Conservation (phyloP, 352 stramenopile species). For the Thalassiosira livingstoniorum region DNA sequence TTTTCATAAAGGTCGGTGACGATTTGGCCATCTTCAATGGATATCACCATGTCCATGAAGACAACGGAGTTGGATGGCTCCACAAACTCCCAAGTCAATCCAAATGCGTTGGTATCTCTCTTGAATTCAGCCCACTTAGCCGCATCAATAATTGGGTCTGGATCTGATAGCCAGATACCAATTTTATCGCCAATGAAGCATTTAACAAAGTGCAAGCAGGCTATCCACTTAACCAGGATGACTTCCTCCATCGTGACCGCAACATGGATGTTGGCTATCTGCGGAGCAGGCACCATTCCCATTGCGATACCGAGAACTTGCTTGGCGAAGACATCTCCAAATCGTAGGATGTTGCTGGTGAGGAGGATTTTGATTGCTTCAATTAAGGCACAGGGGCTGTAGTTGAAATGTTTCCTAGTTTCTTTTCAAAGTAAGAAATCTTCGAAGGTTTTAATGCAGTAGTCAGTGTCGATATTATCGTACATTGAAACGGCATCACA, state of each 20-base stretch:
- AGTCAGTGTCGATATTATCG: constrained; percentile 12
- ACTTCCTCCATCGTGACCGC: no score
- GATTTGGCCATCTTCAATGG: constrained; percentile 24
- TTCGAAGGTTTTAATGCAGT: constrained; percentile 2
- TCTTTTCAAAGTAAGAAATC: background rate
- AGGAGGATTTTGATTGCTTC: background rate
- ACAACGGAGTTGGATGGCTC: constrained; percentile 3
- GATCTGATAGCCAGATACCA: constrained; percentile 4
- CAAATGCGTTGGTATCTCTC: constrained; percentile 24
- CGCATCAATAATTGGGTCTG: background rate
- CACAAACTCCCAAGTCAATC: constrained; percentile 37
- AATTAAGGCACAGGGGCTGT: background rate
- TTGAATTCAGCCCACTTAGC: constrained; percentile 9
- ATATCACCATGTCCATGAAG: constrained; percentile 49
- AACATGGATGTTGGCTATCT: background rate
- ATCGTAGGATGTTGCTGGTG: constrained; percentile 12
- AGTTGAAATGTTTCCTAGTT: background rate
- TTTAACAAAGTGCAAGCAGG: background rate
- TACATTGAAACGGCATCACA: constrained; percentile 21
- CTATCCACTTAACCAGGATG: background rate
- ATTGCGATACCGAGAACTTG: constrained; percentile 3
- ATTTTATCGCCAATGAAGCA: constrained; percentile 16
- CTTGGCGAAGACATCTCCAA: background rate
- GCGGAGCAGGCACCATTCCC: background rate
- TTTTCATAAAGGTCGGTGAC: constrained; percentile 47